A percentile compares a stretch with the other conserved stretches of the same genome.
Conservation (phyloP, 2,329 filamentous ascomycete genomes). For the Neopestalotiopsis sp. region DNA sequence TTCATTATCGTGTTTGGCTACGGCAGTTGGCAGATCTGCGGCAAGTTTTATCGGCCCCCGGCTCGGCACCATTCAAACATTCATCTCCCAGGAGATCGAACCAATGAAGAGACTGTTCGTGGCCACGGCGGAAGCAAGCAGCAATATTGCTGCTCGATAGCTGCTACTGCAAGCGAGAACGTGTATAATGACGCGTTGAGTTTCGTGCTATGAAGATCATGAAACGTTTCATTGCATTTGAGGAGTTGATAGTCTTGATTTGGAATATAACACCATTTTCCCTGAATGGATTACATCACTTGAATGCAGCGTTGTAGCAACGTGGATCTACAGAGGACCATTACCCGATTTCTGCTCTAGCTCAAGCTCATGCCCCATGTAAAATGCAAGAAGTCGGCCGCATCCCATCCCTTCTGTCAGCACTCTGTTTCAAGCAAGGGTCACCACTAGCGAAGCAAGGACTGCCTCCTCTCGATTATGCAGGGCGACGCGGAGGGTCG, state of each 20-base stretch:
- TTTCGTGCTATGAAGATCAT: not conserved
- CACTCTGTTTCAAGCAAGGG: no score
- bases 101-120: not conserved
- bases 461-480: no score
- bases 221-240: slow-evolving; percentile 6
- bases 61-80: not conserved
- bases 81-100: not conserved
- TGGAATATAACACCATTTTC: not conserved
- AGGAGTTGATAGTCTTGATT: not conserved
- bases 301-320: not conserved
- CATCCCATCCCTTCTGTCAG: not conserved
- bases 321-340: not conserved
- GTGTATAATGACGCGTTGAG: not conserved
- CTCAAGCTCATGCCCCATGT: no score
- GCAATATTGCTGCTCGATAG: not conserved
- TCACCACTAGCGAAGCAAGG: no score
- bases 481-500: no score
- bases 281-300: not conserved
- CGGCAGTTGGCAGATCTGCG: not conserved
- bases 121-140: not conserved
- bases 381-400: not conserved
- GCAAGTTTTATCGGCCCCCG: not conserved
- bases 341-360: no score
- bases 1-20: not conserved
- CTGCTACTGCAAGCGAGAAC: not conserved